Evolutionary conservation across 2,329 filamentous ascomycete species (phyloP), one percentile per base, ranked within the genome.

Genomic region (Sordariomycetes sp.): DNA sequence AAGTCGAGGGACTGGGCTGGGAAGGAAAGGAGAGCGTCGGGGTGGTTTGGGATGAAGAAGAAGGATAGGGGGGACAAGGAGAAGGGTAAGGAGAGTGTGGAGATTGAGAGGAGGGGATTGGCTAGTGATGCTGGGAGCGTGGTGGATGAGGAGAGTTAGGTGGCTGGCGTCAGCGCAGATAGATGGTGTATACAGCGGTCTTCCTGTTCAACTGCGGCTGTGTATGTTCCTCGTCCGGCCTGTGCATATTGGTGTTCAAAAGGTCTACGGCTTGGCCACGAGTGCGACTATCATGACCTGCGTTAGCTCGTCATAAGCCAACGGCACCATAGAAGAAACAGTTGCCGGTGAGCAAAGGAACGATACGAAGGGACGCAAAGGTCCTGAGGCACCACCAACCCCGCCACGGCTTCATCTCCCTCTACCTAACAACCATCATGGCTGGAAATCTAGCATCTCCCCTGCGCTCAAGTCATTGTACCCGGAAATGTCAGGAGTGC

Each of bases 21-120:
- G 61, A 76, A 77, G 55, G 69, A 75, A 56, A 74, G 79, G 63
- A 76, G 78, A 59, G 73, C 72, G n/a, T n/a, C n/a, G 12, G 71
- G 71, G 50, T 80, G 78, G 62, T 81, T 81, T 65, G 76, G 78
- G 51, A 80, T 80, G 65, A 82, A 80, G 69, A 82, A 82, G 71
- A 81, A 79, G 67, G 77, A 74, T 61, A 79, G 76, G 62, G 77
- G 17, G 36, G 36, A 39, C 2, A 39, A 12, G 45, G 45, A 20
- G 8, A 50, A 50, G n/a, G 45, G 20, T n/a, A 80, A 77, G 69
- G 78, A 81, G 62, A 79, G 77, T 61, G 63, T 78, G 61, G 80
- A 83, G 52, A 64, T 77, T 28, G 80, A 82, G 45, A 58, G 59
- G 35, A 39, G n/a, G 48, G 35, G 48, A 7, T 36, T 55, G 52